phyloP scores from a whole-genome alignment of 2,329 filamentous ascomycete species.

The Cladosporium sp. region DNA sequence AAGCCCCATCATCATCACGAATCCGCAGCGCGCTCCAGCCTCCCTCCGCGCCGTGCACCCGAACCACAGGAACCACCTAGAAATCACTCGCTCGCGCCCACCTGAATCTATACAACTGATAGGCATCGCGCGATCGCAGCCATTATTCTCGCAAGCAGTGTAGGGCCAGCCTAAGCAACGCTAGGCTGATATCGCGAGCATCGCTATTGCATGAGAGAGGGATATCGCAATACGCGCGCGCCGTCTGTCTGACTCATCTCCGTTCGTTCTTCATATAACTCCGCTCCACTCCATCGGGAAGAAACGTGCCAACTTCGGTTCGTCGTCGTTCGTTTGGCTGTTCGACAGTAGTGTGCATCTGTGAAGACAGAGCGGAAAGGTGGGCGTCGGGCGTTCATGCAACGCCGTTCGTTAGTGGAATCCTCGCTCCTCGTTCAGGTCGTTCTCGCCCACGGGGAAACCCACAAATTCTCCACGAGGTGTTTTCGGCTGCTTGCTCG shows the following conservation, averaged over 20 bases:
- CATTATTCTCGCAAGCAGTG: not conserved
- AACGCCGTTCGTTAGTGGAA: not conserved
- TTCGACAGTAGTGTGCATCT: not conserved
- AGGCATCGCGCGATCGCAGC: constrained; percentile 8
- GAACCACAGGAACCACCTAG: not conserved
- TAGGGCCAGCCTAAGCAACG: not conserved
- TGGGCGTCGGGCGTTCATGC: constrained; percentile 1
- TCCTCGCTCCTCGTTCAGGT: not conserved
- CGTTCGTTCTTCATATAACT: not conserved
- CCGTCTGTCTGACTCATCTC: not conserved
- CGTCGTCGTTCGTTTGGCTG: not conserved
- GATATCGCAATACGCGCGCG: not conserved
- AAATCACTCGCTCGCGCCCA: not conserved
- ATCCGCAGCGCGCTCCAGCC: not conserved
- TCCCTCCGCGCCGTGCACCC: not conserved
- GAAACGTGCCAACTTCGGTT: constrained; percentile 1
- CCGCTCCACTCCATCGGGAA: not conserved
- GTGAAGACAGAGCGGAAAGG: not conserved
- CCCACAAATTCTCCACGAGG: not conserved
- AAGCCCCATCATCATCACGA: not conserved
- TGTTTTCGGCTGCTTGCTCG: not conserved
- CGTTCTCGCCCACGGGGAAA: not conserved
- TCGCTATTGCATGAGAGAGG: not conserved
- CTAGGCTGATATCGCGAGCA: not conserved
- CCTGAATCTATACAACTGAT: not conserved